Conservation (phyloP, 768 basidiomycete species). For the Auriscalpium microsporum region DNA sequence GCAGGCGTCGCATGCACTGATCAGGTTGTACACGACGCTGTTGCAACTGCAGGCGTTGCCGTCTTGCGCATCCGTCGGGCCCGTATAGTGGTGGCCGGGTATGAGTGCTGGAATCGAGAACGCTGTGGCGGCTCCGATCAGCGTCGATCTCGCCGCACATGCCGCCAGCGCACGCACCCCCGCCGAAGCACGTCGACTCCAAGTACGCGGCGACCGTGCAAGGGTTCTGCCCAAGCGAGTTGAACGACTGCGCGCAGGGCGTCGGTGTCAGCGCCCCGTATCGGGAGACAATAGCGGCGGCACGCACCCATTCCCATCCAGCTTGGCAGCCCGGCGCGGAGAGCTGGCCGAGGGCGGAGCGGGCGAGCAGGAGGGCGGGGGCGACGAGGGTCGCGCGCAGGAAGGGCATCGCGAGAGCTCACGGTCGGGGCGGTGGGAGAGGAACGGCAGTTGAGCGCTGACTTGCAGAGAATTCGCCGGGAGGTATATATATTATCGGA, state of each 20-base stretch:
- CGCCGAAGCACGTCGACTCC: slow-evolving; percentile 1
- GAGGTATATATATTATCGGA: not conserved
- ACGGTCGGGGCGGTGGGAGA: not conserved
- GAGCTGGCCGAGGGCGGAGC: not conserved
- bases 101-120: not conserved
- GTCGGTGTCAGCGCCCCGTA: not conserved
- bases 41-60: slow-evolving; percentile 17
- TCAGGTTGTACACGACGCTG: slow-evolving; percentile 19
- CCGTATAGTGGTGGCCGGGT: slow-evolving; percentile 4
- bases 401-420: not conserved
- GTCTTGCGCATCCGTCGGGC: not conserved
- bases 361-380: not conserved
- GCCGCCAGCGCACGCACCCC: not conserved
- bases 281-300: not conserved
- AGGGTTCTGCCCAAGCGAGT: not conserved
- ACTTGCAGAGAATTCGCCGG: not conserved
- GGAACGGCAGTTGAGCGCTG: not conserved
- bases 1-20: slow-evolving; percentile 21
- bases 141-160: no score
- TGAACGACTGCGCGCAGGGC: not conserved
- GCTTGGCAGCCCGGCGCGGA: not conserved
- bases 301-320: slow-evolving; percentile 8
- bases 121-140: not conserved
- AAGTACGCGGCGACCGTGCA: slow-evolving; percentile 1
- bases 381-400: not conserved